Percentiles rank a stretch among this genome's conserved stretches.
phyloP scores from a whole-genome alignment of 1,284 basidiomycete species.

The Sanghuangporus weigelae region DNA sequence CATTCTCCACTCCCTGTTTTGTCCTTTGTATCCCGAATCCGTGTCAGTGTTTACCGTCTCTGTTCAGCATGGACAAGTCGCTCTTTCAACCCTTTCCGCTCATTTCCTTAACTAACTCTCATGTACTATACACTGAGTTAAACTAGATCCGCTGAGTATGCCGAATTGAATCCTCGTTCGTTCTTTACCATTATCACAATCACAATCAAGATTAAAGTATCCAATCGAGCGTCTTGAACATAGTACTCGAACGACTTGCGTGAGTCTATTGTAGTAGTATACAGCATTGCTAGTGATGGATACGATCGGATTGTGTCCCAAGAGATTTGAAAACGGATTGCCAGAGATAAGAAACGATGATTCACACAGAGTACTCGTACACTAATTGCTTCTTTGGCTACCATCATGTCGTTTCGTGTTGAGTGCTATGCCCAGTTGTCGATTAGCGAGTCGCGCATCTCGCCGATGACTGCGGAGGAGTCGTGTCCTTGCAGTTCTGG shows the following conservation, averaged over 20 bases:
- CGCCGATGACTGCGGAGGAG: constrained; percentile 82
- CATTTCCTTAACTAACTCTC: too few species aligned
- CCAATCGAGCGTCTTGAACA: too few species aligned
- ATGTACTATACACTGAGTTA: not conserved
- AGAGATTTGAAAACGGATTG: too few species aligned
- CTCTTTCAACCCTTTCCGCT: not conserved
- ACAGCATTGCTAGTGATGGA: too few species aligned
- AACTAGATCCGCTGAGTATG: not conserved
- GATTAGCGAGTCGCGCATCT: constrained; percentile 92
- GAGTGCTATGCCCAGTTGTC: constrained; percentile 82
- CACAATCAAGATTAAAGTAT: too few species aligned
- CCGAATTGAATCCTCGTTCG: too few species aligned
- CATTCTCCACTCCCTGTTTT: not conserved
- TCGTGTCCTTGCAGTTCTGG: constrained; percentile 87
- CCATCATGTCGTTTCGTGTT: not conserved
- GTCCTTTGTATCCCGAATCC: not conserved
- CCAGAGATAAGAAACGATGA: too few species aligned
- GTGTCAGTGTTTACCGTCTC: not conserved
- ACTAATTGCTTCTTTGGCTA: not conserved
- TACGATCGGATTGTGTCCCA: too few species aligned
- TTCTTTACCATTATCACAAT: too few species aligned
- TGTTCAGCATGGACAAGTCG: not conserved
- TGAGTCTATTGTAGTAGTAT: too few species aligned
- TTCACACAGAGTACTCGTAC: not conserved
- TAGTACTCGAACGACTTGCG: too few species aligned